Conservation (phyloP, 1,139 yeast species). For the Eremothecium sinecaudum region DNA sequence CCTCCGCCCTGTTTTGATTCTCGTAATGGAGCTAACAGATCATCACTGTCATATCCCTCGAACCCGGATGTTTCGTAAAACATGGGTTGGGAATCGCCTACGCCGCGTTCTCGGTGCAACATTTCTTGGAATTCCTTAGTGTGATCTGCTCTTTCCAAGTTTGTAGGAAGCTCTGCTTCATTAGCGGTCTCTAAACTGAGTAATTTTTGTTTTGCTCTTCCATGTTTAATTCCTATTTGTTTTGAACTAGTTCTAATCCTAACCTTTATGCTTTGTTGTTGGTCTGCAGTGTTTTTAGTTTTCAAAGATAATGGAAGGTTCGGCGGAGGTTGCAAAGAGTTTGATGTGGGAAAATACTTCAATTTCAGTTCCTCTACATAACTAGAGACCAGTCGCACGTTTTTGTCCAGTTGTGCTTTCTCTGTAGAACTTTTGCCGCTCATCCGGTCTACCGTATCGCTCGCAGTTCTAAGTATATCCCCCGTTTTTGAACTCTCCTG, state of each 20-base stretch:
- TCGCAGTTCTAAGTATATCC: not conserved
- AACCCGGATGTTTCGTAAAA: conserved; percentile 30
- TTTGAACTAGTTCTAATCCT: conserved; percentile 30
- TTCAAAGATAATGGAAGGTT: conserved; percentile 28
- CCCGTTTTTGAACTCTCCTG: not conserved
- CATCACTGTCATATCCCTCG: conserved; percentile 31
- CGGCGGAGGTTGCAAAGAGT: conserved; percentile 30
- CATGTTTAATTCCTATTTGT: conserved; percentile 32
- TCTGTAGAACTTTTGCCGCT: not conserved
- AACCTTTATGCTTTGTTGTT: conserved; percentile 30
- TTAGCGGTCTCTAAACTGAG: conserved; percentile 28
- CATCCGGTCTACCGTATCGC: not conserved
- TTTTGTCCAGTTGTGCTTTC: conserved; percentile 19
- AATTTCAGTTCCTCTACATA: conserved; percentile 30
- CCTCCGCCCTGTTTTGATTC: conserved; percentile 12
- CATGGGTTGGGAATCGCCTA: conserved; percentile 16
- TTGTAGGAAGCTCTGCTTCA: conserved; percentile 18
- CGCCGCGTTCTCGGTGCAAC: conserved; percentile 14
- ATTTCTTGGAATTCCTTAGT: conserved; percentile 29
- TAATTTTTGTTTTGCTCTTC: conserved; percentile 29
- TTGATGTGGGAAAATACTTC: conserved; percentile 28
- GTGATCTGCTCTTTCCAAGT: conserved; percentile 22
- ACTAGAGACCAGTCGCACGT: conserved; percentile 26
- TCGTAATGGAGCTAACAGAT: conserved; percentile 29
- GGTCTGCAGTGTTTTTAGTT: conserved; percentile 27